phyloP scores from a whole-genome alignment of 768 basidiomycete genomes.

The Termitomyces sp. region DNA sequence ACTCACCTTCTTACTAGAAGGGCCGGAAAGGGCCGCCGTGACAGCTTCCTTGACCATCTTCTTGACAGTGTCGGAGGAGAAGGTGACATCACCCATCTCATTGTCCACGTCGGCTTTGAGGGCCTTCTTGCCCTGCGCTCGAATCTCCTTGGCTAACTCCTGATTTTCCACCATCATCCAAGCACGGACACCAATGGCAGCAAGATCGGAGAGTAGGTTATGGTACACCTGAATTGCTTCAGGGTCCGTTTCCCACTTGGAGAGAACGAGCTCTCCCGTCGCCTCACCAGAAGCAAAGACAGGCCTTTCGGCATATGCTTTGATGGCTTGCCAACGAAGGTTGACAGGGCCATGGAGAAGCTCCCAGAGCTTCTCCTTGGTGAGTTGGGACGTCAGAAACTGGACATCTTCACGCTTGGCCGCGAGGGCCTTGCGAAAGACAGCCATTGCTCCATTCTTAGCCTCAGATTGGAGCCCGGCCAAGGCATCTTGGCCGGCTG shows the following conservation, averaged over 20 bases:
- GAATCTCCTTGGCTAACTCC: neutral
- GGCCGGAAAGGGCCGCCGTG: neutral
- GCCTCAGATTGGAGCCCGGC: neutral
- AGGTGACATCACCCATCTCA: neutral
- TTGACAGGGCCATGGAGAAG: neutral
- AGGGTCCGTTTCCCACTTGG: neutral
- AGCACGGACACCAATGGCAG: neutral
- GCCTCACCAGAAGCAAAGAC: neutral
- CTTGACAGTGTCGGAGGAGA: neutral
- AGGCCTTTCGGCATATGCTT: neutral
- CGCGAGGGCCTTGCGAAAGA: neutral
- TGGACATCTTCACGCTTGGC: neutral
- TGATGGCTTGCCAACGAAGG: neutral
- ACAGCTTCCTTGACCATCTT: neutral
- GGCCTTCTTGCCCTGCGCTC: neutral
- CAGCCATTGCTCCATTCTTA: neutral
- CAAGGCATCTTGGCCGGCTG: neutral
- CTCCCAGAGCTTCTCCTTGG: neutral
- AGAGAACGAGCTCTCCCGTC: accelerated
- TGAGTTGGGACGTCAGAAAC: too few species aligned
- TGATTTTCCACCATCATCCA: neutral
- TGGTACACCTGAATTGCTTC: neutral
- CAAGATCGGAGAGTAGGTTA: neutral
- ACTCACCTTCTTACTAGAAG: neutral
- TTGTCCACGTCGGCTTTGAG: neutral